Evolutionary conservation across 441 rosid species (phyloP), one percentile per base, ranked within the genome.

Genomic region (Gossypium armourianum): DNA sequence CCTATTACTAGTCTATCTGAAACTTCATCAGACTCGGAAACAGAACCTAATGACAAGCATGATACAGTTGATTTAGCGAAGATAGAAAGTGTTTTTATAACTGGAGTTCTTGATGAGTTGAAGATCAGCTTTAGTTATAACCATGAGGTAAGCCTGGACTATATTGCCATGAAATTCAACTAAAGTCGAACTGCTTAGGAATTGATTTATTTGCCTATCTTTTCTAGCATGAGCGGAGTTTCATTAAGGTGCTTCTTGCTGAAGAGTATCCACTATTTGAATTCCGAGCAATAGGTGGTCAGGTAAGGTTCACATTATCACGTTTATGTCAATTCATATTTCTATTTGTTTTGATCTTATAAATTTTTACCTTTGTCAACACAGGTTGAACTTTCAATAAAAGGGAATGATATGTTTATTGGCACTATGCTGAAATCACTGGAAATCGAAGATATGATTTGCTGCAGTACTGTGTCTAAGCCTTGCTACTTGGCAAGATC

Each of bases 361-460:
- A 74, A 71, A 36, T 62, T 49, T 58, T 72, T 77, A 58, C 36
- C 13, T 77, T 75, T 68, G 4, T 70, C 29, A 45, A 68, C 74
- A 66, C 87, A 95, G 99, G 98, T 95, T 75, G 91, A 95, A 79
- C 78, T 95, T 78, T 90, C 93, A 60, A 80, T 89, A 67, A 89
- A 85, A 82, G 90, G 75, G 74, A 89, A 78, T 72, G 98, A 90
- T 76, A 81, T 92, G 89, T 84, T 92, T 75, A 83, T 95, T 71
- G 98, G 99, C 32, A 92, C 95, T 47, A 77, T 92, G 75, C 78
- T 95, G 78, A 88, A 86, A 81, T 88, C 99, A 23, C 82, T 95
- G 91, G 99, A 95, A 86, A 87, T 95, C 71, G 97, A 92, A 87
- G 99, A 95, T 84, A 80, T 92, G 84, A 87, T 92, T 75, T 76